Evolutionary conservation across 257 asterid species (phyloP), one percentile per base, ranked within the genome.

Genomic region (Capsicum chinense): DNA sequence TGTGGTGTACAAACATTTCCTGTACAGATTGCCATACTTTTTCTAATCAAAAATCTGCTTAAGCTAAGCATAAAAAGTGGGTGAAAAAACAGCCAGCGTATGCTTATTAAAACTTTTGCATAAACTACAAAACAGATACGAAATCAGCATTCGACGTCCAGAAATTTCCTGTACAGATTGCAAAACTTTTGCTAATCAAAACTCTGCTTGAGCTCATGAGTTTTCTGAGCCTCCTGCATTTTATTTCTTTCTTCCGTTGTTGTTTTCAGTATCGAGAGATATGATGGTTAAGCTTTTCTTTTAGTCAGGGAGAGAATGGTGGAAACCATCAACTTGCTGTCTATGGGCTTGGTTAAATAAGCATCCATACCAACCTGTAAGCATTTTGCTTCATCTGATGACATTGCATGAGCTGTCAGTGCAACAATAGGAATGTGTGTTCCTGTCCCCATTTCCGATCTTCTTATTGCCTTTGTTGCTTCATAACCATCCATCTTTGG

Each of bases 401-500:
- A 94, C 99, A 95, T 95, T 76, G 99, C 99, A 88, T 95, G 99
- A 80, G 99, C 99, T 35, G 99, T 95, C 58, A 95, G 74, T 57
- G 99, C 99, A 56, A 95, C 99, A 85, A 95, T 93, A n/a, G 99
- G 99, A 74, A 95, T 91, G 89, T 94, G 97, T 35, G 84, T 19
- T 33, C 90, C 90, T 17, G 86, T 94, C 17, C 93, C 93, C 54
- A 74, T 6, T 86, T 95, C 99, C 50, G 90, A 88, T 90, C 85
- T 91, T 82, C 99, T 87, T 50, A 95, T 95, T 47, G 92, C 95
- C 85, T 90, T 93, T 78, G 99, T 95, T 86, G 99, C 99, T 88
- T 95, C 99, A 69, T 95, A 95, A 0, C 99, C 99, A 89, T 95
- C 99, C 99, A 95, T 95, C 90, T 94, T 94, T 35, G 99, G 99